These are phyloP conservation scores for Cetradonia linearis DNA, from an alignment of 495 filamentous ascomycete species.

Conservation along the genomic window DNA sequence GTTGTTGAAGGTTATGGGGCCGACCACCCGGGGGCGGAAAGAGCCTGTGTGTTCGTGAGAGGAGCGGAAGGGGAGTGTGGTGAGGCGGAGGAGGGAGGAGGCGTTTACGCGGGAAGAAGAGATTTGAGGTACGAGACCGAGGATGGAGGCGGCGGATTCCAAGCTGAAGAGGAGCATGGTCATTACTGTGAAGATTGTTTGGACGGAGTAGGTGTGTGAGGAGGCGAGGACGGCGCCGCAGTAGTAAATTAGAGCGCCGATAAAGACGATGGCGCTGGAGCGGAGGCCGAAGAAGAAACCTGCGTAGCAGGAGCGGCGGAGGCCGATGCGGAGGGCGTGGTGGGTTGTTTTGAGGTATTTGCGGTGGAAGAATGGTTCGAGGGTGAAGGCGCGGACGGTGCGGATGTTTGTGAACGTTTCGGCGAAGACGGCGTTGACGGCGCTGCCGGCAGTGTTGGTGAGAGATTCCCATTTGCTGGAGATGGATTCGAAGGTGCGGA, in stretches of 20 bases:
- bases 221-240: constrained; percentile 60
- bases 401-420: constrained; percentile 78
- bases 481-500: constrained; percentile 48
- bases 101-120: constrained; percentile 62
- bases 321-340: constrained; percentile 43
- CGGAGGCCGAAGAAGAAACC: constrained; percentile 69
- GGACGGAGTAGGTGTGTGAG: constrained; percentile 35
- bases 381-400: constrained; percentile 65
- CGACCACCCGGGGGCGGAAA: constrained; percentile 36
- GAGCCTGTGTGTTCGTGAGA: constrained; percentile 54
- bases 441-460: constrained; percentile 49
- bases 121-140: constrained; percentile 71
- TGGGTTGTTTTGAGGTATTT: constrained; percentile 49
- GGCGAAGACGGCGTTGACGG: constrained; percentile 49
- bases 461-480: constrained; percentile 61
- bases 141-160: constrained; percentile 55
- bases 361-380: constrained; percentile 62
- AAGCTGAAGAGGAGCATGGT: constrained; percentile 77
- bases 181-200: constrained; percentile 60
- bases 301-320: constrained; percentile 49
- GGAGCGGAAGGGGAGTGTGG: constrained; percentile 43
- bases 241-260: constrained; percentile 76
- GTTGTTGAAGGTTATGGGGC: constrained; percentile 51
- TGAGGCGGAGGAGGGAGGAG: constrained; percentile 61
- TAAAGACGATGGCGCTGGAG: constrained; percentile 58